These are phyloP conservation scores for Plasmodium cynomolgi DNA, from an alignment of 169 alveolate genomes.

Conservation along the genomic window DNA sequence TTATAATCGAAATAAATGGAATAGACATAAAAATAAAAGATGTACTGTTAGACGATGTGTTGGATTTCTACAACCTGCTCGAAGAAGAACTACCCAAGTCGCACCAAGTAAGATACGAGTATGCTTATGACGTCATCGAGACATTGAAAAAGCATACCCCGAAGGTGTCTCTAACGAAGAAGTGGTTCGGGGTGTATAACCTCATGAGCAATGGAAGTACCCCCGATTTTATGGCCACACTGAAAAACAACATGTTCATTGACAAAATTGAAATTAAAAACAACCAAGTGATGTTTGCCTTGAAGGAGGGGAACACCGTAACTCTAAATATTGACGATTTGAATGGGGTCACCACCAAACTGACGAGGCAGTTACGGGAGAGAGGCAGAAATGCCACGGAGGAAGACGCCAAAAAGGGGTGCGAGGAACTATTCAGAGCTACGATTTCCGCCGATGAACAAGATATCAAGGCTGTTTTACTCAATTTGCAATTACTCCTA, in stretches of 20 bases:
- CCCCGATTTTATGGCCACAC: conserved; percentile 62
- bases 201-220: conserved; percentile 74
- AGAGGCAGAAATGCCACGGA: background rate
- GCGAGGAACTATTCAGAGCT: background rate
- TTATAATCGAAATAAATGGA: conserved; percentile 61
- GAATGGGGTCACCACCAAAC: conserved; percentile 52
- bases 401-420: background rate
- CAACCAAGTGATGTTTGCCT: conserved; percentile 32
- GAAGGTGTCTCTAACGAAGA: conserved; percentile 56
- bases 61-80: conserved; percentile 55
- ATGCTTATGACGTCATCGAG: conserved; percentile 73
- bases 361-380: conserved; percentile 17
- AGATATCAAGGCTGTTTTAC: conserved; percentile 36
- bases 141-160: conserved; percentile 72
- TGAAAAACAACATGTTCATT: conserved; percentile 42
- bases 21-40: conserved; percentile 58
- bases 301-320: conserved; percentile 53
- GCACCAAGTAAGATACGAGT: conserved; percentile 64
- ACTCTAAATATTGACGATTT: conserved; percentile 56
- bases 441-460: conserved; percentile 3
- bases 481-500: conserved; percentile 34
- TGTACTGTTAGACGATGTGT: conserved; percentile 7
- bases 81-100: conserved; percentile 69
- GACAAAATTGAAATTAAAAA: conserved; percentile 68
- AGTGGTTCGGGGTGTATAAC: conserved; percentile 62